Evolutionary conservation across 306 rosid species (phyloP), one percentile per base, ranked within the genome.

Genomic region (Medicago arabica): DNA sequence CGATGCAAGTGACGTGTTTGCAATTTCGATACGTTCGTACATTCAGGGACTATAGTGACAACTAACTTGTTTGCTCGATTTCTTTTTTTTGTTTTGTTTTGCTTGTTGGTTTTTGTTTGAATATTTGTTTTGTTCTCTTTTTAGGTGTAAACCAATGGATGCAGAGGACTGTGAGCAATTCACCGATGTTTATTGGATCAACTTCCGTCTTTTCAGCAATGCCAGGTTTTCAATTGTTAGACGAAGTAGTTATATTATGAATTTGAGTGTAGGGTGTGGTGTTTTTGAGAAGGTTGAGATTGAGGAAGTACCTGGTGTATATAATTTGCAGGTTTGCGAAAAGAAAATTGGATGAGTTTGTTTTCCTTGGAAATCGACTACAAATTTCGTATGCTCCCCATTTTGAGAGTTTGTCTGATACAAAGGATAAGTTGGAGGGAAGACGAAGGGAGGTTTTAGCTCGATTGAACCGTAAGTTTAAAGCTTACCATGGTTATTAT

Each of bases 101-200:
- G n/a, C 17, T 69, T 53, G 7, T n/a, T 83, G 58, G 4, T 4
- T 43, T 9, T 74, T 46, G 3, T 81, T 1, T 51, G 23, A 51
- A 49, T 6, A 31, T 60, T 0, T 50, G 43, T 31, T 53, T 60
- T 28, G 11, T 28, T 61, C 21, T 58, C 5, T 83, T 4, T 67
- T 78, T 76, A 89, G 97, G 82, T 90, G 91, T 80, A 88, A 88
- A 72, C 97, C 96, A 11, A 91, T 94, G 98, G 98, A 94, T 81
- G 97, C 85, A 8, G 96, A 88, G 79, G 95, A 91, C 18, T 94
- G 98, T 66, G 96, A 88, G 79, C 84, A 74, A 80, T 94, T 67
- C 85, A 94, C 98, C 15, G 96, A 94, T 82, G 96, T 94, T 73
- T 94, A 85, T 75, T 90, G 93, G 96, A 82, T 94, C 62, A 89